Conservation (phyloP, 1,284 basidiomycete species). For the Hypsizygus ulmarius region DNA sequence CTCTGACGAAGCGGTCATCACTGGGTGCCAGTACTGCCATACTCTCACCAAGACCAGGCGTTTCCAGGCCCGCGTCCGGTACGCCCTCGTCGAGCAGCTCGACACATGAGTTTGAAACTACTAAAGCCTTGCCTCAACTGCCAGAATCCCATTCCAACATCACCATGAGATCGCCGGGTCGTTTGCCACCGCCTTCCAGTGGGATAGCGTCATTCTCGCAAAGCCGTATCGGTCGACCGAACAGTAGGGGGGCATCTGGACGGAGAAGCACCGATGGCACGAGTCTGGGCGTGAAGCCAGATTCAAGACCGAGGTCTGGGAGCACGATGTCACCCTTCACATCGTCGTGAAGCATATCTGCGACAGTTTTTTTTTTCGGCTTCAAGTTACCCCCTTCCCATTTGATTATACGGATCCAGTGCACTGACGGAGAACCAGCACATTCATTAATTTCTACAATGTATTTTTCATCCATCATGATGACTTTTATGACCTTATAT, state of each 20-base stretch:
- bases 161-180: conserved; percentile 47
- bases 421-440: conserved; percentile 2
- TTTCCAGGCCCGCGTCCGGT: conserved; percentile 29
- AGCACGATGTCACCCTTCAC: conserved; percentile 13
- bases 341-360: conserved; percentile 2
- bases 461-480: conserved; percentile 3
- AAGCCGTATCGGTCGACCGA: conserved; percentile 66
- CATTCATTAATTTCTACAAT: conserved; percentile 1
- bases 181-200: conserved; percentile 37
- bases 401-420: neutral
- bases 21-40: conserved; percentile 44
- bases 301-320: conserved; percentile 22
- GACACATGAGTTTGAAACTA: conserved; percentile 25
- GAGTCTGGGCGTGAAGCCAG: conserved; percentile 23
- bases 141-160: conserved; percentile 44
- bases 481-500: conserved; percentile 8
- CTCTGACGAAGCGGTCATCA: conserved; percentile 56
- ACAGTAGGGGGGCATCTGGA: conserved; percentile 35
- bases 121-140: conserved; percentile 41
- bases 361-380: neutral
- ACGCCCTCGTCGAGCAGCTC: conserved; percentile 25
- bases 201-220: conserved; percentile 40
- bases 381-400: conserved; percentile 2
- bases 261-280: conserved; percentile 44
- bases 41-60: conserved; percentile 33